These are phyloP conservation scores for Trebouxiophyceae sp. DNA, from an alignment of 163 green algal species.

Conservation along the genomic window DNA sequence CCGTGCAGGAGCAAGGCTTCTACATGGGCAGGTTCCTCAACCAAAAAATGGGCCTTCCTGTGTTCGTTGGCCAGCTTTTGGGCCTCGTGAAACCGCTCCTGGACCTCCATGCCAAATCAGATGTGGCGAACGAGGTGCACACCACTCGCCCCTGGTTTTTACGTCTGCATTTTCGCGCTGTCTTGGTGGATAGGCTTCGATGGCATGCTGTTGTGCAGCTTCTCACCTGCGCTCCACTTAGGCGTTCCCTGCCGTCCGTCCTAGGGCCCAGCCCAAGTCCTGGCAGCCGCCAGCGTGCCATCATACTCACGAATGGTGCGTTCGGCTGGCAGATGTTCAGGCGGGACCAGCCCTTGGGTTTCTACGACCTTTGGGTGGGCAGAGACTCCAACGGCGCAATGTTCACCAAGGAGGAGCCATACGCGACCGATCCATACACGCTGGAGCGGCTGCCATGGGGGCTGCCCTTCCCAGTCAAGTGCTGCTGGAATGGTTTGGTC, in stretches of 20 bases:
- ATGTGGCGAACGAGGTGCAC: too few relatives aligned
- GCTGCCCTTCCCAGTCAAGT: conserved; percentile 40
- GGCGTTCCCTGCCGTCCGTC: too few relatives aligned
- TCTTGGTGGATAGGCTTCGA: too few relatives aligned
- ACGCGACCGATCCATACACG: conserved; percentile 22
- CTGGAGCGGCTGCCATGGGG: conserved; percentile 23
- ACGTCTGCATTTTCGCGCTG: too few relatives aligned
- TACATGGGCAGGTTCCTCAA: conserved; percentile 5
- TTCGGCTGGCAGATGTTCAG: neutral
- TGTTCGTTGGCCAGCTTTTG: neutral
- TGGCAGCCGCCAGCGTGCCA: too few relatives aligned
- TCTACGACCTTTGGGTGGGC: conserved; percentile 50
- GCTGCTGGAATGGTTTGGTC: conserved; percentile 65
- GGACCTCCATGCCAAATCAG: too few relatives aligned
- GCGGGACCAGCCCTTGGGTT: conserved; percentile 13
- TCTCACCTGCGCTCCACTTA: too few relatives aligned
- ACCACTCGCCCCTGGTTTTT: too few relatives aligned
- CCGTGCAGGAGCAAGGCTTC: conserved; percentile 10
- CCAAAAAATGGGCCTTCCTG: neutral
- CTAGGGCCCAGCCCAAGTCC: too few relatives aligned
- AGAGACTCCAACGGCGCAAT: conserved; percentile 17
- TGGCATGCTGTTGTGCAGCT: too few relatives aligned
- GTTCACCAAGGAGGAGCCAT: conserved; percentile 16
- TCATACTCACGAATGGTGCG: too few relatives aligned
- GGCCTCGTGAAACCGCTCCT: neutral